Base-by-base conservation (phyloP, 345 rosid genomes). In the Anacardium occidentale region DNA sequence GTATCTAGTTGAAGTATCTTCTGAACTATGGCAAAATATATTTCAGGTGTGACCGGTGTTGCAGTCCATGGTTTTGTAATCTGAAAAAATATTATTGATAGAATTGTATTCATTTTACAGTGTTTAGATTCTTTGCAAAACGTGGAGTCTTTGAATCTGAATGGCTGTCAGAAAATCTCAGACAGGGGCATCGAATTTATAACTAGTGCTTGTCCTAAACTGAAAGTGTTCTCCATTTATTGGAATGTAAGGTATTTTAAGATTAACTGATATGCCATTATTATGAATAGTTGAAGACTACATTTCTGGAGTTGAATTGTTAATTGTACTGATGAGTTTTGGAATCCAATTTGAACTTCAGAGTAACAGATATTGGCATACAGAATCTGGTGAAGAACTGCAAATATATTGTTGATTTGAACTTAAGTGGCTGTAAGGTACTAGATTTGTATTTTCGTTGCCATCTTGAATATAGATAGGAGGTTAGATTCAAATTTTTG, bases 371-470 rank as follows among this genome's bases (percentile, higher is more conserved):
- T 73, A 56, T 53, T 50, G 81, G 87, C 42, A 78, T 90, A 40
- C 77, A 79, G 77, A 90, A 88, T 83, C 77, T 94, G 74, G 91
- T 90, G 79, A 79, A 83, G 75, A 83, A 85, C 78, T 91, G 97
- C 83, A 85, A 78, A 70, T 71, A 70, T 55, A 68, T 94, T 24
- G 71, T 83, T 75, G 92, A 90, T 83, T 77, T 94, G 85, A 91
- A 94, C 82, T 76, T 91, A 66, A 94, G 97, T 75, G 98, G 97
- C 75, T 94, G 98, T 76, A 94, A 94, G 98, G 97, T 90, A 85
- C 68, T 64, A 56, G 44, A 37, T 72, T 45, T 7, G 13, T 10
- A 25, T 69, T 78, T 34, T 32, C n/a, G 9, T n/a, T 70, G 67
- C 57, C 40, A 48, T 74, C 63, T 57, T 25, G 55, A 66, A 57